A percentile compares a stretch with the other conserved stretches of the same genome.
phyloP scores from a whole-genome alignment of 2,329 filamentous ascomycete genomes.

The Diaporthe amygdali region DNA sequence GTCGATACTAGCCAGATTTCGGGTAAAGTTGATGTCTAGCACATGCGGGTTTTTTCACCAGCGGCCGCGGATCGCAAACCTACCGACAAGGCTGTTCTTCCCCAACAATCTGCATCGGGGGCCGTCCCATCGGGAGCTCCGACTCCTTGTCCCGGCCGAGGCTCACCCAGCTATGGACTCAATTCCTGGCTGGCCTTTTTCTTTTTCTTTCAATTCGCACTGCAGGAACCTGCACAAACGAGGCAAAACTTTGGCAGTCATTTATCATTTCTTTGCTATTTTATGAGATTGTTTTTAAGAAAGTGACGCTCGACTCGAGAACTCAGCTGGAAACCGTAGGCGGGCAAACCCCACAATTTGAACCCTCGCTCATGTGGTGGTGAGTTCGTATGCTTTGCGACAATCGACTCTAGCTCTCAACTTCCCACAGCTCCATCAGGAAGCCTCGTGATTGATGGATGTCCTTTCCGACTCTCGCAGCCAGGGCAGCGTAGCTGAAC shows the following conservation, averaged over 20 bases:
- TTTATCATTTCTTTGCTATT: not conserved
- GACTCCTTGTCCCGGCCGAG: slow-evolving; percentile 2
- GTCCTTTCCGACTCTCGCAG: not conserved
- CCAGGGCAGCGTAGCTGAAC: not conserved
- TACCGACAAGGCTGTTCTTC: not conserved
- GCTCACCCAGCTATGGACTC: not conserved
- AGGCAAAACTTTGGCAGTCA: not conserved
- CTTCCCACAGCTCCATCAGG: not conserved
- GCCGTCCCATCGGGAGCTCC: not conserved
- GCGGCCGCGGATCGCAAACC: not conserved
- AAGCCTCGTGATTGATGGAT: not conserved
- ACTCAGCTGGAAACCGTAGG: not conserved
- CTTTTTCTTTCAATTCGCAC: not conserved
- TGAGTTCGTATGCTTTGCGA: not conserved
- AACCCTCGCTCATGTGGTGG: no score
- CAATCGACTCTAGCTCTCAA: not conserved
- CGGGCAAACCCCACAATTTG: no score
- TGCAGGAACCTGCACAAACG: not conserved
- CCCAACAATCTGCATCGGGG: slow-evolving; percentile 13
- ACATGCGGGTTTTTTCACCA: slow-evolving; percentile 10
- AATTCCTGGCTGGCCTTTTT: no score
- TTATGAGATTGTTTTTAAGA: not conserved
- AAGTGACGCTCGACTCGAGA: not conserved
- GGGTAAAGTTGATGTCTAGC: slow-evolving; percentile 12
- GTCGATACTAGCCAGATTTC: not conserved